Evolutionary conservation across 805 yeast genomes (phyloP), one percentile per base, ranked within the genome.

Genomic region (Starmerella floris): DNA sequence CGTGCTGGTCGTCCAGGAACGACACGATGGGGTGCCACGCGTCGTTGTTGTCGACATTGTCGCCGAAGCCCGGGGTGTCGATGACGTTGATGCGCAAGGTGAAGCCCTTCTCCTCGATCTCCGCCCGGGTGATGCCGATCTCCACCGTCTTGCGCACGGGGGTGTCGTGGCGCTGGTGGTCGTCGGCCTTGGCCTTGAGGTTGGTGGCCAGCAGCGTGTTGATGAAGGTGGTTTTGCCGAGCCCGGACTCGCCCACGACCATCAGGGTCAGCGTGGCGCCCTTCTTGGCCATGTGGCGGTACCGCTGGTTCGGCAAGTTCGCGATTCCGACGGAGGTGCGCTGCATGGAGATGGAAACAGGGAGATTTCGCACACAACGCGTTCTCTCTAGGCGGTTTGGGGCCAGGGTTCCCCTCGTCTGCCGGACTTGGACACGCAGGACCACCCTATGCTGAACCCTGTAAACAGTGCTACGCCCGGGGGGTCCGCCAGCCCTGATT

Each of bases 221-320:
- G 52, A 84, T 65, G 49, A 85, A 83, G 9, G 63, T 61, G 32
- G 61, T 56, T 38, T 69, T 73, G 36, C 94, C 95, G 40, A 82
- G 68, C 3, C 95, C 95, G 39, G 80, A 68, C 60, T 80, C 85
- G 25, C 96, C 95, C 37, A 80, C 85, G 30, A 84, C 75, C 81
- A 85, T 75, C 43, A 87, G 55, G 36, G 93, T 83, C 62, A 83
- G 80, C 22, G 76, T 67, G 19, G 83, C 76, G 16, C 95, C 95
- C 8, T 57, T 50, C 46, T 62, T 58, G 39, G 65, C 62, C 22
- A 66, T 51, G 50, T 45, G 52, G 42, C 54, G 55, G 40, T 51
- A 56, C 59, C 59, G 49, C 51, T 59, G 62, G 50, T 57, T 57
- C 23, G 62, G 62, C 45, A 59, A 45, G 40, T 58, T 55, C 31